Base-by-base conservation (phyloP, 805 yeast genomes). In the Cyberlindnera euphorbiiphila region DNA sequence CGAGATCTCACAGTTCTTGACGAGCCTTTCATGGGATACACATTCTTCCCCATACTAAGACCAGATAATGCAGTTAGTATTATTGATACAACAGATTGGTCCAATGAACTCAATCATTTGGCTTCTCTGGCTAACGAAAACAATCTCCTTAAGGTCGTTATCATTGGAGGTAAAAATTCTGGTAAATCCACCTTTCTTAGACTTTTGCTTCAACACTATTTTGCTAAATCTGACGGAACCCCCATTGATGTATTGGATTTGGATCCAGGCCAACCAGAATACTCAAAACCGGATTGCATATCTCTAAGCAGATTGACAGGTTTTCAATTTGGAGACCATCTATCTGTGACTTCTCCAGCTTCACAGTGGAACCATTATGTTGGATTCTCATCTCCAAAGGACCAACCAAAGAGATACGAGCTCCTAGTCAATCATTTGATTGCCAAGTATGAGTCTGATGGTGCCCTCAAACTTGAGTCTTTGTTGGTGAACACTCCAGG, bases 231-330 rank as follows among this genome's bases (percentile, higher is more conserved):
- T 2, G 29, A 46, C 1, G 46, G 50, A 4, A 39, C 54, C 0
- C 54, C 62, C 0, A 60, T 80, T 3, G 67, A 71, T 15, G 71
- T 78, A 25, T 47, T 89, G 27, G 96, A 89, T 50, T 55, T 86
- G 1, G 98, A 89, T 54, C 95, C 96, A 0, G 96, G 95, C 1
- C 96, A 88, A 54, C 78, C 95, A 0, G 94, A 85, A 50, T 78
- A 71, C 45, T 77, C 88, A 0, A 65, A 66, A 8, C 93, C 95
- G 0, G 88, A 82, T 22, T 73, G 82, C 29, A 60, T 88, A 3
- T 76, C 94, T 0, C 57, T 84, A 10, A 66, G 73, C 1, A 43
- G 45, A 9, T 48, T 66, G n/a, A 29, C 43, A 0, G 36, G 34
- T 6, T 64, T 65, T 1, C 51, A 63, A 13, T 63, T 68, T 31